Evolutionary conservation across 2,329 filamentous ascomycete species (phyloP), one percentile per base, ranked within the genome.

Genomic region (Penicillium frequentans): DNA sequence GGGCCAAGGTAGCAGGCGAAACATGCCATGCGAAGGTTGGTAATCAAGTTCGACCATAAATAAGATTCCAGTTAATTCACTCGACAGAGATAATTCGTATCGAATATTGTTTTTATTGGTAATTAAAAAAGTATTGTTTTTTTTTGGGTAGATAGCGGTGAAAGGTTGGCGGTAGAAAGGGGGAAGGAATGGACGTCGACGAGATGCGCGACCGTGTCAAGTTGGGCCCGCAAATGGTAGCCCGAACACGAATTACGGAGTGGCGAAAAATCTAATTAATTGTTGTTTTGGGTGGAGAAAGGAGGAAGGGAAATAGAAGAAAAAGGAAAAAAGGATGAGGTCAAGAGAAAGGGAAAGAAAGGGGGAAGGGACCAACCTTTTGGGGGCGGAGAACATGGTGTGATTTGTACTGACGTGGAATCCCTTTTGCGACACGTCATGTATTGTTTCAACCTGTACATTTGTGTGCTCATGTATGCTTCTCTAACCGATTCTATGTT

Each of bases 1-100:
- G 65, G 73, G 75, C 78, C 77, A 80, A 60, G 77, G 76, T 51
- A 79, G 68, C 64, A 80, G 69, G 54, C 75, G 74, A 74, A 79
- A 79, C 78, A 80, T 80, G 74, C 76, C 77, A 79, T 78, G 73
- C 71, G 76, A 77, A 62, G 58, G 58, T 55, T 42, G 49, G 54
- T 53, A 55, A 58, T 45, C 42, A 49, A 35, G 46, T 44, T 29
- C 31, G 49, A 54, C 54, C 37, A 52, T 26, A 55, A 42, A 45
- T 33, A 49, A 33, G 53, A 26, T 33, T 55, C n/a, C 27, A 57
- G 53, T 45, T 45, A 54, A 56, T 51, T 37, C 54, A 55, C 45
- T 35, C 26, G 43, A 21, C 23, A 52, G 24, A n/a, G 33, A 19
- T 29, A 27, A 52, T 52, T 29, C 27, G 42, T 31, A 16, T 23